Percentiles rank a stretch among this genome's conserved stretches.
Evolutionary conservation across 768 basidiomycete genomes (phyloP).

Genomic region (Suillus subaureus): DNA sequence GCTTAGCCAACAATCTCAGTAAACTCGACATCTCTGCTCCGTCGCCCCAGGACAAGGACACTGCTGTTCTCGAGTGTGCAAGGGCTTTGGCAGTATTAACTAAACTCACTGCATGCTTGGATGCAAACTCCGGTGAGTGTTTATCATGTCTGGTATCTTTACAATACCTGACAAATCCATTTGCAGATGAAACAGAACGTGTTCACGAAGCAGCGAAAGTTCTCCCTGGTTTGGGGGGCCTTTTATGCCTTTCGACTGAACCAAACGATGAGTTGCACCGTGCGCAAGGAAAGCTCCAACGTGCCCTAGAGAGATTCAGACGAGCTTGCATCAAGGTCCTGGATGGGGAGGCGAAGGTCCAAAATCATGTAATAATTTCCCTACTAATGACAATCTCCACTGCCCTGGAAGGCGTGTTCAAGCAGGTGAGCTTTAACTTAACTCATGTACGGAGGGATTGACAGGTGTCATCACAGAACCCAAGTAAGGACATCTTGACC

Average conservation of each 20-base stretch:
- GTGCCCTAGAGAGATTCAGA: constrained; percentile 61
- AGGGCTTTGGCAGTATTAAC: constrained; percentile 46
- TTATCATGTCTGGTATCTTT: not conserved
- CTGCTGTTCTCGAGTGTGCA: constrained; percentile 38
- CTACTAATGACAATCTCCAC: constrained; percentile 41
- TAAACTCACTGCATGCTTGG: constrained; percentile 43
- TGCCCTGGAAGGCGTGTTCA: constrained; percentile 33
- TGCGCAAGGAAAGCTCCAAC: constrained; percentile 54
- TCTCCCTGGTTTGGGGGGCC: constrained; percentile 23
- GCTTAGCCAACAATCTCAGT: constrained; percentile 19
- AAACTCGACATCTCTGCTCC: constrained; percentile 14
- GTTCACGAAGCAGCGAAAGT: constrained; percentile 19
- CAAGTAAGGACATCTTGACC: constrained; percentile 39
- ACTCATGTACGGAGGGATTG: not conserved
- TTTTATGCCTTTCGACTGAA: constrained; percentile 9
- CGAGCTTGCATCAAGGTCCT: constrained; percentile 50
- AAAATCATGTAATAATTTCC: constrained; percentile 17
- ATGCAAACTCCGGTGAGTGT: not conserved
- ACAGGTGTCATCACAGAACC: constrained; percentile 16
- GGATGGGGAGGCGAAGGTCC: constrained; percentile 33
- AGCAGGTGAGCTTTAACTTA: constrained; percentile 26
- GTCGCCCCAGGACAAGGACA: constrained; percentile 11
- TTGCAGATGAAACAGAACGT: constrained; percentile 17
- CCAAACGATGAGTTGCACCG: constrained; percentile 40
- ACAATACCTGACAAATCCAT: not conserved